A percentile compares a stretch with the other conserved stretches of the same genome.
Evolutionary conservation across 257 asterid genomes (phyloP).

Genomic region (Verbascum thapsus): DNA sequence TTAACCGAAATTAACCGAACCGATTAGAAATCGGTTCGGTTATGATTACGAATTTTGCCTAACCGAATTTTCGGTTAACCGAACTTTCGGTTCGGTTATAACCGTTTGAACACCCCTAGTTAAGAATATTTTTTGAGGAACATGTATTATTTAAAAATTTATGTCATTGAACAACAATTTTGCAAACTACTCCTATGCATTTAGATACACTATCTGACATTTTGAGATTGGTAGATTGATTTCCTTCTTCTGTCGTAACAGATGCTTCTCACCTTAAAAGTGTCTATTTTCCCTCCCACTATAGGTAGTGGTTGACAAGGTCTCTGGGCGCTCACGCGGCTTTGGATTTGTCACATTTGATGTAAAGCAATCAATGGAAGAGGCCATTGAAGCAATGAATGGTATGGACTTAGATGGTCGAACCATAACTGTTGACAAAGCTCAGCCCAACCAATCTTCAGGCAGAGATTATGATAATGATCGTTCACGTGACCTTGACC

Average conservation of each 20-base stretch:
- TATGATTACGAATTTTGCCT: too few species aligned
- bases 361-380: slow-evolving; percentile 72
- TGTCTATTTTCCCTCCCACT: background rate
- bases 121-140: background rate
- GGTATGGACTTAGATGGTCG: slow-evolving; percentile 86
- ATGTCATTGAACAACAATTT: background rate
- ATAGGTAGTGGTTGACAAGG: slow-evolving; percentile 76
- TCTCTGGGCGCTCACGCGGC: slow-evolving; percentile 88
- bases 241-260: background rate
- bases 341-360: slow-evolving; percentile 85
- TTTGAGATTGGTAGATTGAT: background rate
- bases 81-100: too few species aligned
- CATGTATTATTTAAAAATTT: background rate
- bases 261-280: slow-evolving; percentile 10
- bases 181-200: background rate
- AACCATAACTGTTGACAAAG: slow-evolving; percentile 74
- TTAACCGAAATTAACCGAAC: too few species aligned
- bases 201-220: background rate
- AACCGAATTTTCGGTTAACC: too few species aligned
- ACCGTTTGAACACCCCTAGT: too few species aligned
- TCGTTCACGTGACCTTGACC: slow-evolving; percentile 62
- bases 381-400: slow-evolving; percentile 86
- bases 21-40: too few species aligned
- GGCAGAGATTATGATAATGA: slow-evolving; percentile 60
- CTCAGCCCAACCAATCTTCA: slow-evolving; percentile 69